phyloP scores from a whole-genome alignment of 108 stramenopile species.

The Cylindrotheca fusiformis region DNA sequence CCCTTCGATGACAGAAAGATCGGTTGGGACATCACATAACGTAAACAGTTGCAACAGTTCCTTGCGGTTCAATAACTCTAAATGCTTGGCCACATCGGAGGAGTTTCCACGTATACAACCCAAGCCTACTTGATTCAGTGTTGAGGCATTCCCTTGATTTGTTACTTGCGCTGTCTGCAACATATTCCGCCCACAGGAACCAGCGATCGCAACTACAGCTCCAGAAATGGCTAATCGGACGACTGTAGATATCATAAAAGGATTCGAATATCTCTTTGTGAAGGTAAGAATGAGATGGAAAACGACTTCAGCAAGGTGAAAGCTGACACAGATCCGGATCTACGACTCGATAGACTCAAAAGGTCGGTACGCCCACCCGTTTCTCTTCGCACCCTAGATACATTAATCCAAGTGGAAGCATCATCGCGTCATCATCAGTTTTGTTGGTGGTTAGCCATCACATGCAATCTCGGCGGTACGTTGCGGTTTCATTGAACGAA shows the following conservation, averaged over 20 bases:
- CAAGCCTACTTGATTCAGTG: background rate
- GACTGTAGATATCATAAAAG: slow-evolving; percentile 18
- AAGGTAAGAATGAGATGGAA: too few species aligned
- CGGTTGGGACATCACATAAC: background rate
- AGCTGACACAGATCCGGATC: too few species aligned
- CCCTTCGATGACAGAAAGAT: slow-evolving; percentile 4
- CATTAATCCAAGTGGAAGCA: too few species aligned
- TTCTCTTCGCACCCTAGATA: too few species aligned
- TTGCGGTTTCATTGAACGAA: too few species aligned
- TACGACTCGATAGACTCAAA: too few species aligned
- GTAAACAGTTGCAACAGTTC: slow-evolving; percentile 17
- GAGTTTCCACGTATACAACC: background rate
- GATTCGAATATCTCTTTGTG: too few species aligned
- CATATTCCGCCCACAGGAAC: slow-evolving; percentile 19
- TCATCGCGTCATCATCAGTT: too few species aligned
- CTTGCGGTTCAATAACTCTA: slow-evolving; percentile 10
- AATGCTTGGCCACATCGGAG: background rate
- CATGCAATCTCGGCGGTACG: too few species aligned
- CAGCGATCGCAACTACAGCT: slow-evolving; percentile 5
- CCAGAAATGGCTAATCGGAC: slow-evolving; percentile 10
- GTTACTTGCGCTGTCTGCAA: slow-evolving; percentile 5
- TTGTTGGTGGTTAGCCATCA: too few species aligned
- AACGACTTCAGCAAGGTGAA: too few species aligned
- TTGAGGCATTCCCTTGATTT: background rate
- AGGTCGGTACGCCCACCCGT: too few species aligned